phyloP scores from a whole-genome alignment of 1,284 basidiomycete species.

The Apiotrichum sp. region DNA sequence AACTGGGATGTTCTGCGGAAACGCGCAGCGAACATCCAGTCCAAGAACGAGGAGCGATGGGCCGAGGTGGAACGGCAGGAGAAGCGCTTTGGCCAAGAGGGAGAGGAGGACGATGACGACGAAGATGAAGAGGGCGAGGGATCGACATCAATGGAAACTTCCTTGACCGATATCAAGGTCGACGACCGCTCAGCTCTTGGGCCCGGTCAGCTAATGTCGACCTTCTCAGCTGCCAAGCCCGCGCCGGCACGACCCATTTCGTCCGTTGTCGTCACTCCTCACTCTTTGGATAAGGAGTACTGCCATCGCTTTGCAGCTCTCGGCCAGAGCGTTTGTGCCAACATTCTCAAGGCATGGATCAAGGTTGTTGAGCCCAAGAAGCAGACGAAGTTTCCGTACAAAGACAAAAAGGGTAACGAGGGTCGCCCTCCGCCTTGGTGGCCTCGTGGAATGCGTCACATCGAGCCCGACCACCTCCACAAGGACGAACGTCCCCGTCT shows the following conservation, averaged over 20 bases:
- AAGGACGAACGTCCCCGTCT: constrained; percentile 50
- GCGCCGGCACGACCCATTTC: constrained; percentile 26
- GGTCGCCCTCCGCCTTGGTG: constrained; percentile 51
- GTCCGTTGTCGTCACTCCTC: constrained; percentile 28
- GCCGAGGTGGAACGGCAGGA: constrained; percentile 37
- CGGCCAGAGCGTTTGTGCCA: constrained; percentile 52
- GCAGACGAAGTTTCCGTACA: constrained; percentile 52
- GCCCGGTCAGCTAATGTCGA: constrained; percentile 20
- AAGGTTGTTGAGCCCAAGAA: constrained; percentile 55
- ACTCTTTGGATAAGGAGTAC: constrained; percentile 37
- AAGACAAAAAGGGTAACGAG: constrained; percentile 53
- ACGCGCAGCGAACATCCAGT: constrained; percentile 13
- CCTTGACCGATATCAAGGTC: constrained; percentile 24
- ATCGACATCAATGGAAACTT: constrained; percentile 1
- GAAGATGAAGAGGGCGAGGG: constrained; percentile 23
- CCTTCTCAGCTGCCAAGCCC: constrained; percentile 23
- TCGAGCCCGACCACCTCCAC: constrained; percentile 53
- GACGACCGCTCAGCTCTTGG: constrained; percentile 2
- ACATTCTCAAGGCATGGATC: constrained; percentile 53
- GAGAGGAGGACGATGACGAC: constrained; percentile 25
- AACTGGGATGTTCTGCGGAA: constrained; percentile 24
- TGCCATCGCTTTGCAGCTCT: constrained; percentile 44
- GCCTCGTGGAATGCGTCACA: constrained; percentile 51
- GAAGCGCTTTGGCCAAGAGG: constrained; percentile 28
- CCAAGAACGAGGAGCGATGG: constrained; percentile 18